A percentile compares a stretch with the other conserved stretches of the same genome.
phyloP scores from a whole-genome alignment of 2,329 filamentous ascomycete genomes.

The Trichothecium sympodiale region DNA sequence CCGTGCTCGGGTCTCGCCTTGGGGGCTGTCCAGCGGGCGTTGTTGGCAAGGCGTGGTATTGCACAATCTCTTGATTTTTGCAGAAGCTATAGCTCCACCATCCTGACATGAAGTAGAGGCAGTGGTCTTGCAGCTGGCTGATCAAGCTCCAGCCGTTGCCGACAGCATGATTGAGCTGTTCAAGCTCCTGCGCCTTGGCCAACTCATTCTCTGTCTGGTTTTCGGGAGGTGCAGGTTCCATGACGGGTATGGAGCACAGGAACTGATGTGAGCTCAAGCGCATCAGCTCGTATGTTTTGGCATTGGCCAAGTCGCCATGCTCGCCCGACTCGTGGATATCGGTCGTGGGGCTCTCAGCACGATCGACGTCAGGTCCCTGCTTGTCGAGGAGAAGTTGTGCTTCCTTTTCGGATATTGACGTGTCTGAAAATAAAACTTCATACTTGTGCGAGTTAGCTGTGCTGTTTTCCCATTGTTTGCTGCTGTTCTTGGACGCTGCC shows the following conservation, averaged over 20 bases:
- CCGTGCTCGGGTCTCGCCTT: conserved; percentile 62
- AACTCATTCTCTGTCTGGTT: conserved; percentile 58
- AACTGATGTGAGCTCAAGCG: conserved; percentile 59
- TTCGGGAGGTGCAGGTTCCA: conserved; percentile 44
- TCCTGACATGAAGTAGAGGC: conserved; percentile 70
- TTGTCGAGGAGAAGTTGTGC: conserved; percentile 50
- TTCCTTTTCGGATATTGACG: conserved; percentile 59
- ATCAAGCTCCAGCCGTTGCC: conserved; percentile 72
- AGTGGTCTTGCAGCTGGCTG: conserved; percentile 66
- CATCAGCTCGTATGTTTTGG: conserved; percentile 58
- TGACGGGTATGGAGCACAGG: conserved; percentile 72
- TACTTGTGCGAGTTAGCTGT: conserved; percentile 41
- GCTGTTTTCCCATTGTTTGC: not conserved
- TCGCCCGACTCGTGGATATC: conserved; percentile 14
- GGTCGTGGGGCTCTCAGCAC: conserved; percentile 22
- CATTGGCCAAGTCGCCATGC: conserved; percentile 18
- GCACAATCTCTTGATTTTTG: conserved; percentile 76
- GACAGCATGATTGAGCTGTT: conserved; percentile 67
- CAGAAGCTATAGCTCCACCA: conserved; percentile 98
- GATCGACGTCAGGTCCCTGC: conserved; percentile 21
- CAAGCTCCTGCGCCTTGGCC: conserved; percentile 63
- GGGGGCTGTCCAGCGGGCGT: conserved; percentile 60
- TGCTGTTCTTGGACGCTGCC: conserved; percentile 10
- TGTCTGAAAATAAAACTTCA: conserved; percentile 64
- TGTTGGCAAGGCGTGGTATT: conserved; percentile 76